These are phyloP conservation scores for Dryas octopetala DNA, from an alignment of 306 rosid genomes.

Conservation along the genomic window DNA sequence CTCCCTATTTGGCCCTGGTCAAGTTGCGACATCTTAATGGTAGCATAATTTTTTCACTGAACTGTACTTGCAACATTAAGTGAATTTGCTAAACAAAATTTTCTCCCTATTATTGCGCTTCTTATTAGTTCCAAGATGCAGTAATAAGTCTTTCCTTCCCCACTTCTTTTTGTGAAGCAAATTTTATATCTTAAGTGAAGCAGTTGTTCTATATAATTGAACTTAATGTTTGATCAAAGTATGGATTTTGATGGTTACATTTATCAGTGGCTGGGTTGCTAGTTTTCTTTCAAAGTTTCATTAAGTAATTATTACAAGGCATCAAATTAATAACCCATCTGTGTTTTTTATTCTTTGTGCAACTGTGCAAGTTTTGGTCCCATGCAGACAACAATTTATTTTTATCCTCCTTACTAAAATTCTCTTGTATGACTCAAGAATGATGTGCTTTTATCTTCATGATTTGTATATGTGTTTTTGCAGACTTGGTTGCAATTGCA, in stretches of 20 bases:
- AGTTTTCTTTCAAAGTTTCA: background rate
- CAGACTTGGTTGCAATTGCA: slow-evolving; percentile 78
- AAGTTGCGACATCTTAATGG: background rate
- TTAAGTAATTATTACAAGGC: background rate
- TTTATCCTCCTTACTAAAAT: background rate
- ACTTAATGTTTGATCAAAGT: background rate
- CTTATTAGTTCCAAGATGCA: background rate
- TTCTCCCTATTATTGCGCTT: too few relatives aligned
- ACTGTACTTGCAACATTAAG: background rate
- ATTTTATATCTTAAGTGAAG: background rate
- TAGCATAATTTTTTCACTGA: background rate
- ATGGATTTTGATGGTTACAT: background rate
- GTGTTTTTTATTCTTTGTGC: background rate
- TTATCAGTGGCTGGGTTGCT: background rate
- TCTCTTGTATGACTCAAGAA: background rate
- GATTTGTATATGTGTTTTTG: slow-evolving; percentile 18
- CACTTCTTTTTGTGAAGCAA: background rate
- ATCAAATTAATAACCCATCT: background rate
- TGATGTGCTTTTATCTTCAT: slow-evolving; percentile 8
- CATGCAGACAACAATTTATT: background rate
- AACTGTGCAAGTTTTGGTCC: background rate
- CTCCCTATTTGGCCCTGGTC: background rate
- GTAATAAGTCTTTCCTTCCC: background rate
- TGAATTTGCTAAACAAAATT: too few relatives aligned
- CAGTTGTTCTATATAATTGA: background rate